phyloP scores from a whole-genome alignment of 164 flowering plant genomes.

The Berberis thunbergii region DNA sequence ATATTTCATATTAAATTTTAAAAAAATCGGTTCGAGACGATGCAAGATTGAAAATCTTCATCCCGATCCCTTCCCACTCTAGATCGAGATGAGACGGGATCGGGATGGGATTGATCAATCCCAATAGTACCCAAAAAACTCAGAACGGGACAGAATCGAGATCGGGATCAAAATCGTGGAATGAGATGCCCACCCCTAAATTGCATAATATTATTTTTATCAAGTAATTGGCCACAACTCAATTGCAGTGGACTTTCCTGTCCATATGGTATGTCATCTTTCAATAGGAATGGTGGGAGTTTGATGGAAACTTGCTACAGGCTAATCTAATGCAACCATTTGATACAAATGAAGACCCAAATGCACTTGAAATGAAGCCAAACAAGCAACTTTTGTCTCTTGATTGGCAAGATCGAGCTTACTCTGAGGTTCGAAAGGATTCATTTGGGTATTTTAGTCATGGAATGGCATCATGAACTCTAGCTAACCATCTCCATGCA shows the following conservation, averaged over 20 bases:
- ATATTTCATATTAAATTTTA: too few species aligned
- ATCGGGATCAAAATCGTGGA: too few species aligned
- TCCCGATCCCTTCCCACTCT: too few species aligned
- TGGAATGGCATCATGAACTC: conserved; percentile 39
- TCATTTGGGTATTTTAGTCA: conserved; percentile 24
- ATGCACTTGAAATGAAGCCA: conserved; percentile 35
- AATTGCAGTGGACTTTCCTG: conserved; percentile 27
- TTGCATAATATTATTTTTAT: too few species aligned
- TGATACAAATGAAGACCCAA: conserved; percentile 12
- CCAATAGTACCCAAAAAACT: too few species aligned
- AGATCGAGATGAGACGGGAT: too few species aligned
- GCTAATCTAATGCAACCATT: conserved; percentile 24
- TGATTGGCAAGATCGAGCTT: conserved; percentile 62
- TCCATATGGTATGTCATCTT: conserved; percentile 16
- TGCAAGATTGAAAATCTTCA: too few species aligned
- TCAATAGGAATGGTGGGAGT: conserved; percentile 10
- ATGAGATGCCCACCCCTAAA: too few species aligned
- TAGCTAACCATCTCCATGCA: too few species aligned
- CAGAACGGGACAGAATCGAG: too few species aligned
- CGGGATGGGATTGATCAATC: too few species aligned
- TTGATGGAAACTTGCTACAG: conserved; percentile 14
- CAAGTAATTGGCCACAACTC: conserved; percentile 19
- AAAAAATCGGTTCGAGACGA: too few species aligned
- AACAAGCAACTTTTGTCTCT: conserved; percentile 43
- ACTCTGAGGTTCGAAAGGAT: conserved; percentile 34